Base-by-base conservation (phyloP, 306 rosid species). In the Ochetophila trinervis region DNA sequence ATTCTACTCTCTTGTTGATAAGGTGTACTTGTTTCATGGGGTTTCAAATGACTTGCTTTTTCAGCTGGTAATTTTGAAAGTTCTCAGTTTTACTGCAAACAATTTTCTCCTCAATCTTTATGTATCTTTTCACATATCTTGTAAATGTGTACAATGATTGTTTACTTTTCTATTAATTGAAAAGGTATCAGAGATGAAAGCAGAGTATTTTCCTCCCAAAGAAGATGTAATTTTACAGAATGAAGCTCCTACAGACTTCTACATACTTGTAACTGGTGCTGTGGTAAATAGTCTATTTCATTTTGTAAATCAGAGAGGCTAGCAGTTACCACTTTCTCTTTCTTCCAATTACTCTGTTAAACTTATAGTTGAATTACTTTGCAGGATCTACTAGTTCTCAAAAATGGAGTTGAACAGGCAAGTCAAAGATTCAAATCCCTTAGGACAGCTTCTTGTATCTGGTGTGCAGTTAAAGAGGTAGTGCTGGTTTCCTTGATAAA, bases 121-220 rank as follows among this genome's bases (percentile, higher is more conserved):
- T 7, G 6, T 18, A 34, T 58, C n/a, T 67, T 59, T 40, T 7
- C 11, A 6, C 60, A 40, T 50, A 18, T 11, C 36, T 17, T 52
- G 55, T 48, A 66, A 65, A 58, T 52, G 32, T 53, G 37, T 61
- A 20, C 22, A 50, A 57, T 54, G 20, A 35, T 45, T 49, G 17
- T 67, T 58, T 65, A 68, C 64, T 50, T 66, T 64, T 20, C 32
- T 59, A 42, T 34, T 14, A 62, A 30, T 62, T 49, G 23, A 30
- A 65, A 36, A 93, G 97, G 99, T 93, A 32, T 90, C 97, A 0
- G 99, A 93, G 88, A 94, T 88, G 99, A 94, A 94, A 74, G 91
- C 99, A 0, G 99, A 94, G 83, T 94, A 90, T 47, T 94, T 94
- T 80, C 99, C 99, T 19, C 99, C 97, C 17, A 94, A 82, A 72